Conservation (phyloP, 345 rosid genomes). For the Zanthoxylum bungeanum region DNA sequence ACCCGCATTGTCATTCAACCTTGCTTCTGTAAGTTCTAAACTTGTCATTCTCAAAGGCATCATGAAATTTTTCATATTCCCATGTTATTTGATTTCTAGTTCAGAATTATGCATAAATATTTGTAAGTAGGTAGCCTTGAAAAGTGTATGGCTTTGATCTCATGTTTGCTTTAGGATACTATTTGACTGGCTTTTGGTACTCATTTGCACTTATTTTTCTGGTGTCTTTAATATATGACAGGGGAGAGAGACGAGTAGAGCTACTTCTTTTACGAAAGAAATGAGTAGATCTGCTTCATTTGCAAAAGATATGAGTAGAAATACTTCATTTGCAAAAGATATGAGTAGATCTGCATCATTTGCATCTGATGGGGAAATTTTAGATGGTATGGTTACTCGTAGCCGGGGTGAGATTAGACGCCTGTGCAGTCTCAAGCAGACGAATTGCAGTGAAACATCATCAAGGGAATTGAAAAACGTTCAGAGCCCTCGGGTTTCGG, state of each 20-base stretch:
- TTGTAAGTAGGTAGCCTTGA: not conserved
- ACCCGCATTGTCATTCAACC: constrained; percentile 70
- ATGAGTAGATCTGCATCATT: constrained; percentile 64
- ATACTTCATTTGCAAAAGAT: constrained; percentile 37
- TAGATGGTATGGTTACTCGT: constrained; percentile 78
- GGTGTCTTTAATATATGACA: not conserved
- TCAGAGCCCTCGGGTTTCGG: constrained; percentile 61
- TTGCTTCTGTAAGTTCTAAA: constrained; percentile 46
- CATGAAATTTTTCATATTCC: not conserved
- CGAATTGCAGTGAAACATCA: constrained; percentile 42
- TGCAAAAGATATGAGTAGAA: constrained; percentile 31
- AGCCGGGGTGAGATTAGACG: constrained; percentile 85
- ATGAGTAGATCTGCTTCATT: constrained; percentile 4
- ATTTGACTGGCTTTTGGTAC: not conserved
- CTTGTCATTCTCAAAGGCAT: not conserved
- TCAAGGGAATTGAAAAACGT: constrained; percentile 41
- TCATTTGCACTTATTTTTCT: not conserved
- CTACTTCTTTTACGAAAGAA: constrained; percentile 32
- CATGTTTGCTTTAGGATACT: not conserved
- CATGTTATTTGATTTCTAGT: not conserved
- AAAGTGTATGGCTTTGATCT: not conserved
- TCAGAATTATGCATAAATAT: not conserved
- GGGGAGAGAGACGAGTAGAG: constrained; percentile 19
- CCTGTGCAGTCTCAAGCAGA: constrained; percentile 53
- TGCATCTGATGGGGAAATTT: constrained; percentile 67